Base-by-base conservation (phyloP, 352 stramenopile species). In the Phytophthora uliginosa region DNA sequence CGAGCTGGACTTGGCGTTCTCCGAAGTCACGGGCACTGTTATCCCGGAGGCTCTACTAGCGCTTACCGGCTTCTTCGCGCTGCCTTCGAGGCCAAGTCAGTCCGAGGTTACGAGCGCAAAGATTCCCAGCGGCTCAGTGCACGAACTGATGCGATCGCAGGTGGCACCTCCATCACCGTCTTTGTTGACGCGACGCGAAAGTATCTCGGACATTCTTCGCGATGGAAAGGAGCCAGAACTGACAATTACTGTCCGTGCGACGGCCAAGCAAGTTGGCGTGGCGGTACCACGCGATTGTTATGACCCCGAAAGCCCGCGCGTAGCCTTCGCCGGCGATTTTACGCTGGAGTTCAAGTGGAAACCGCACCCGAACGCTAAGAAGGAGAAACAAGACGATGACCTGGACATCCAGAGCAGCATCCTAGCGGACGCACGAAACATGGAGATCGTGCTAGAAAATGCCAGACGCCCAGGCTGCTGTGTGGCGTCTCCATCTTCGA, bases 351-450 rank as follows among this genome's bases (percentile, higher is more conserved):
- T 84, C 54, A 82, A 68, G 45, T 90, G 82, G 81, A 86, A 83
- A 54, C 84, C 85, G 22, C 62, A 66, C 10, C 69, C 56, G 6
- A 42, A 75, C 18, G 45, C 26, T 8, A 67, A 71, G 24, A 60
- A 71, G 22, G 60, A 50, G 18, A 81, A 62, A 18, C 7, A 13
- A 1, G 64, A 68, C 3, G 73, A 75, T 7, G 85, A 90, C 36
- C 70, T 94, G 10, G 82, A 92, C 53, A 91, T 94, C 51, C 87
- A 94, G 52, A 92, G 85, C 63, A 94, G 82, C 36, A 63, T 94
- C 5, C 40, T 88, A 18, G 68, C 86, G 15, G 81, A 94, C 45
- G 87, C 82, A n/a, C 76, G 60, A 12, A 82, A 81, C 17, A 90
- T 94, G 64, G 83, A 94, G 58, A 64, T 94, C 13, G 74, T 89